Base-by-base conservation (phyloP, 1,284 basidiomycete species). In the Moniliella sp. region DNA sequence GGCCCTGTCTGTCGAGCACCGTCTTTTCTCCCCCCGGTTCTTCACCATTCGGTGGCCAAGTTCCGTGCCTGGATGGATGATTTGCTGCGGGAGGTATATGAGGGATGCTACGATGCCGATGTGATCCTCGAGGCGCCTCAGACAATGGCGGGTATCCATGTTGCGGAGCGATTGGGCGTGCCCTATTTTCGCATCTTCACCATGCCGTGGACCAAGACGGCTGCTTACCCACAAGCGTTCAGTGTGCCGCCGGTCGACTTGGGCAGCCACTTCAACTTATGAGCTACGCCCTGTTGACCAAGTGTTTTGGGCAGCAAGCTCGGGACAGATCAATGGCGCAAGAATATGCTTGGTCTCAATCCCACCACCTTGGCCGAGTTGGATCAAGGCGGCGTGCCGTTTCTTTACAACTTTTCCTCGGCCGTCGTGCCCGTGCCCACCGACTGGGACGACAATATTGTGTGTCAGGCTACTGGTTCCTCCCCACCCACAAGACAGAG, bases 11-110 rank as follows among this genome's bases (percentile, higher is more conserved):
- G 49, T 48, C 11, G 54, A 55, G 33, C 46, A 56, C 15, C 83
- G 91, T 37, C 91, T 78, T 42, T 94, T 94, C 57, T 91, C 88
- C 0, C 75, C 93, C 18, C n/a, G 82, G 0, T 94, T 94, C 63
- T 63, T 93, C 50, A 83, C 76, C 88, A 94, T 57, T 77, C 75
- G 8, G 62, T 94, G 29, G 69, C 73, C 38, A 88, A 84, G 75
- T 94, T 94, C 67, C 76, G 88, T 34, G 80, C 78, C 14, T 97
- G 88, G 88, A 67, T 94, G 32, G 88, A 94, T 55, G 88, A 94
- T 53, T 68, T 97, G 3, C 69, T 97, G 19, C 75, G 75, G 56
- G 83, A 82, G 0, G 78, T 83, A 1, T 94, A 83, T 82, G 73
- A 82, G 37, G 86, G 84, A 3, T 97, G 91, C 56, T 81, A 88